Evolutionary conservation across 192 early-diverging fungal genomes (phyloP), one percentile per base, ranked within the genome.

Genomic region (Allomyces arbusculus): DNA sequence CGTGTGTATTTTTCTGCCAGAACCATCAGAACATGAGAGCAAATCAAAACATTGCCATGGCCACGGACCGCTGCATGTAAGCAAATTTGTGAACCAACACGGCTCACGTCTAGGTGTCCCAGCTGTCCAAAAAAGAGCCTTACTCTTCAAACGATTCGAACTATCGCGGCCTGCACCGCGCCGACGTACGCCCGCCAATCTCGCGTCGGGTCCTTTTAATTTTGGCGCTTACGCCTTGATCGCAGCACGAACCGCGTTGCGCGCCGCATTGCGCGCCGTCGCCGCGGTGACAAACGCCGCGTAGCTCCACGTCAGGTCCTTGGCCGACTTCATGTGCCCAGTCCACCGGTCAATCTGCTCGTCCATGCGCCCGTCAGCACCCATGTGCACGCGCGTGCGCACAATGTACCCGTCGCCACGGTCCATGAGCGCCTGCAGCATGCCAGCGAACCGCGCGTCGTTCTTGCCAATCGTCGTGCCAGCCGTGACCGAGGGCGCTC

Each of bases 231-330:
- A 40, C 33, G 33, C 33, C 7, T 40, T 40, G 33, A 40, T 40
- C 33, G 65, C 44, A 4, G 33, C 44, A 4, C 23, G 33, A 7
- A 28, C 19, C 26, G 24, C 10, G 19, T 44, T 5, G 65, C 26
- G 26, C 23, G 33, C 71, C 23, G 64, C 62, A 6, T 58, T 6
- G 24, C 69, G 65, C 20, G 77, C 74, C 20, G 61, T 25, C 1
- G 66, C 26, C 10, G 76, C 76, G 22, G 75, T 71, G 28, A 83
- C 62, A 19, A 86, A 76, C 0, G 81, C 74, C 1, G 82, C 84
- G 67, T 89, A 84, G 62, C 77, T 81, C 89, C 89, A 89, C 0
- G 87, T 89, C 66, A 91, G 69, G 62, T 88, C 76, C 0, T 64
- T 50, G 10, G 86, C 89, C 0, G 87, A 87, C 6, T 69, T 75